Evolutionary conservation across 768 basidiomycete species (phyloP), one percentile per base, ranked within the genome.

Genomic region (Fibroporia radiculosa): DNA sequence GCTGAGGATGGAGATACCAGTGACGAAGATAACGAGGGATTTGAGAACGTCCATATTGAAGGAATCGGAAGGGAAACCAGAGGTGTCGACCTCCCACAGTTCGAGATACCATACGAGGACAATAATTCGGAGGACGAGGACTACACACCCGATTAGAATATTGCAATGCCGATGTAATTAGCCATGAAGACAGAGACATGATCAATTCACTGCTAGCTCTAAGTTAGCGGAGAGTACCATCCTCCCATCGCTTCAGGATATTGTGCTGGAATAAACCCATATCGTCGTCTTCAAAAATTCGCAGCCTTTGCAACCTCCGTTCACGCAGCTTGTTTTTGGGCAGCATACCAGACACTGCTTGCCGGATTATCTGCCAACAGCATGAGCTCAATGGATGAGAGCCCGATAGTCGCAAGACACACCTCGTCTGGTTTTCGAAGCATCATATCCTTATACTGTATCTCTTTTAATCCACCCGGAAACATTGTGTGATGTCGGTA

Each of bases 261-360:
- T 95, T 95, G 10, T 71, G 72, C 45, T 78, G 77, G 48, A 90
- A 74, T 11, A 82, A 78, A 19, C 87, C 87, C 72, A 84, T 82
- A 50, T 87, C 77, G 40, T 79, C 67, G 8, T 77, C 86, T 31
- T 87, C 78, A 58, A 93, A 98, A 52, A 98, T 86, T 49, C 87
- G 84, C 39, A 99, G 71, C 44, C 96, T 72, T 47, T 88, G 90
- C 39, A 99, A 65, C 27, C 96, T 77, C 36, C 88, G 74, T 37
- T 95, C 88, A 20, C 96, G 80, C 49, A 96, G 79, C 51, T 86
- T 93, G 72, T 99, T 99, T 68, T 98, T 99, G 26, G 95, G 96
- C 44, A 99, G 72, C 96, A 99, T 99, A 56, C 95, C 91, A 10
- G 95, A 87, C 3, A 99, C 96, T 3, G 96, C 96, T 52, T 90